phyloP scores from a whole-genome alignment of 306 rosid species.

The Vigna hirtella region DNA sequence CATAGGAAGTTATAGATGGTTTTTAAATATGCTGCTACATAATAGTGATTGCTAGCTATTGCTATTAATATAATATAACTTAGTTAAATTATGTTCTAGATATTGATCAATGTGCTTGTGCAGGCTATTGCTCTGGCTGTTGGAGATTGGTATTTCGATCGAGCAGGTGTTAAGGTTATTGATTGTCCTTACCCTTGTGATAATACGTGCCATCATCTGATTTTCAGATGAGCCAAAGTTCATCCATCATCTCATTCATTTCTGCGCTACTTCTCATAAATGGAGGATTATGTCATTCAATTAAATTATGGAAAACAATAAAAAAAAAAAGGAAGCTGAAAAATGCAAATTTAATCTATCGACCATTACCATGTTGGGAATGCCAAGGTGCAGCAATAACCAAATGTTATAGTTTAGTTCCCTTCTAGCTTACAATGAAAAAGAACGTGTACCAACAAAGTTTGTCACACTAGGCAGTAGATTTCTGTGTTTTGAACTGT shows the following conservation, averaged over 20 bases:
- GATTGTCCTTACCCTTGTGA: conserved; percentile 97
- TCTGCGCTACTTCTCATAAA: not conserved
- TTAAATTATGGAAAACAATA: conserved; percentile 44
- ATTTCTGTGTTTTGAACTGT: not conserved
- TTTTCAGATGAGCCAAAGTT: conserved; percentile 57
- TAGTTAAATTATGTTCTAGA: not conserved
- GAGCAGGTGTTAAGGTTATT: conserved; percentile 68
- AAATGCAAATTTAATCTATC: conserved; percentile 25
- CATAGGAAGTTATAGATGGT: not conserved
- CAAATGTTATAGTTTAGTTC: not conserved
- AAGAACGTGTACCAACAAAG: conserved; percentile 14
- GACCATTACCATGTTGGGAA: not conserved
- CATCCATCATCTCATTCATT: conserved; percentile 24
- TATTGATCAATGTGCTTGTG: conserved; percentile 51
- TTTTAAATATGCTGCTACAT: not conserved
- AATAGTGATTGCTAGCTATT: not conserved
- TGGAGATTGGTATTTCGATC: conserved; percentile 91
- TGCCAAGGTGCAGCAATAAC: not conserved
- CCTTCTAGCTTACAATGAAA: not conserved
- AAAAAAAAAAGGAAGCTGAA: conserved; percentile 48
- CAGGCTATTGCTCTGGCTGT: conserved; percentile 90
- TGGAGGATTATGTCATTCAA: conserved; percentile 43
- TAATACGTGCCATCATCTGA: conserved; percentile 82
- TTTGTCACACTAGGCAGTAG: not conserved
- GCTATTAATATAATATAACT: not conserved